These are phyloP conservation scores for Symbiodinium natans DNA, from an alignment of 73 alveolate species.

Conservation along the genomic window DNA sequence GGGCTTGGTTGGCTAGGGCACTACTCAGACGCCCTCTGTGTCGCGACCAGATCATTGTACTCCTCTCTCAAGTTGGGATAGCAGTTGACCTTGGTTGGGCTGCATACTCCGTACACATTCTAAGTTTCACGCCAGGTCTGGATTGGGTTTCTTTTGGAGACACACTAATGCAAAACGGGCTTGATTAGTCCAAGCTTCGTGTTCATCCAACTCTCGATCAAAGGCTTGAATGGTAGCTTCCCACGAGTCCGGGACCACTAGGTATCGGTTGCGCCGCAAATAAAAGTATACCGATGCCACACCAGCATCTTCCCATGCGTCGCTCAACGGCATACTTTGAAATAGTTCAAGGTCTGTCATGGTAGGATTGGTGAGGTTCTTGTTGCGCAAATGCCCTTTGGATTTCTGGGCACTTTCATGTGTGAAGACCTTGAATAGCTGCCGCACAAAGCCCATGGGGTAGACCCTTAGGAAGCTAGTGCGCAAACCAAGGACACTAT, in stretches of 20 bases:
- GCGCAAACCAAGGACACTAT: no score
- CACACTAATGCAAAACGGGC: background rate
- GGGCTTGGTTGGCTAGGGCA: background rate
- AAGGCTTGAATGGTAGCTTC: background rate
- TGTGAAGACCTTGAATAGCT: background rate
- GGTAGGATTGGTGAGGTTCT: background rate
- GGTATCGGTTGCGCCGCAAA: background rate
- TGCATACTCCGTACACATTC: background rate
- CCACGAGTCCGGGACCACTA: background rate
- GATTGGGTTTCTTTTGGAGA: background rate
- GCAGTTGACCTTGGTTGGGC: background rate
- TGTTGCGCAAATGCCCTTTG: background rate
- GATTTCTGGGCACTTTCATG: background rate
- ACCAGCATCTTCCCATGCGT: background rate
- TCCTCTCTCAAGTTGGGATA: background rate
- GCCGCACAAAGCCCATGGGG: background rate
- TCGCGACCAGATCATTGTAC: background rate
- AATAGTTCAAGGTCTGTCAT: background rate
- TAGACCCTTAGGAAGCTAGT: background rate
- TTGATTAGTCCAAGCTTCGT: background rate
- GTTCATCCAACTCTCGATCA: background rate
- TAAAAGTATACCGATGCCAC: background rate
- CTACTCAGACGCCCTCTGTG: background rate
- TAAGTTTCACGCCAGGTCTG: no score
- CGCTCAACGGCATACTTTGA: background rate